Base-by-base conservation (phyloP, 495 filamentous ascomycete species). In the Xylaria cubensis region DNA sequence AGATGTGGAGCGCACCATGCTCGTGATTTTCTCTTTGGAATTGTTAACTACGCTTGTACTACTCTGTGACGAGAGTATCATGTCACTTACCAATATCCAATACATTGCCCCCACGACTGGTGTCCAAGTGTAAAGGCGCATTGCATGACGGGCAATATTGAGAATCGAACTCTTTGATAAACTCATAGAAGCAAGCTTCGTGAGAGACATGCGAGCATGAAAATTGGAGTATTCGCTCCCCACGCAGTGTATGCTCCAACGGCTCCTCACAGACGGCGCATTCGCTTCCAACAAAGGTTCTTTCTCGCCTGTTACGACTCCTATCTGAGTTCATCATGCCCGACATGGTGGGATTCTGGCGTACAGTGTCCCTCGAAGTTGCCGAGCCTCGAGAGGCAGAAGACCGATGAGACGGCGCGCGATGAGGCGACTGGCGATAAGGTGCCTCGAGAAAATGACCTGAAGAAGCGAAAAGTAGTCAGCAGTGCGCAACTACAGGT, bases 151-250 rank as follows among this genome's bases (percentile, higher is more conserved):
- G 96, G 81, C 96, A 99, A 80, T 92, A 94, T 76, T 99, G 94
- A 51, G 93, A 94, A 74, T 99, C 97, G 72, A 93, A 93, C 80
- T 97, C 95, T 72, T 94, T 92, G 75, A 99, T 96, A 77, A 94
- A 98, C 82, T 99, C 97, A 82, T 98, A 99, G 80, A 99, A 99
- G 82, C 96, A 99, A 24, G 97, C 97, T 80, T 98, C 96, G 78
- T 99, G 96, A 19, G 95, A 93, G 44, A 99, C 97, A 80, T 99
- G 96, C 13, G 90, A 87, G 81, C 96, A 99, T 34, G 96, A 97
- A 77, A 99, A 95, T 78, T 98, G 97, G 67, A 99, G 86, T 65
- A 99, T 93, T 70, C 94, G 90, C 82, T 99, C 96, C 64, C 97
- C 97, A 17, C 94, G 93, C 51, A 99, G 86, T 15, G 94, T 99